Base-by-base conservation (phyloP, 1,284 basidiomycete genomes). In the Sanghuangporus sanghuang region DNA sequence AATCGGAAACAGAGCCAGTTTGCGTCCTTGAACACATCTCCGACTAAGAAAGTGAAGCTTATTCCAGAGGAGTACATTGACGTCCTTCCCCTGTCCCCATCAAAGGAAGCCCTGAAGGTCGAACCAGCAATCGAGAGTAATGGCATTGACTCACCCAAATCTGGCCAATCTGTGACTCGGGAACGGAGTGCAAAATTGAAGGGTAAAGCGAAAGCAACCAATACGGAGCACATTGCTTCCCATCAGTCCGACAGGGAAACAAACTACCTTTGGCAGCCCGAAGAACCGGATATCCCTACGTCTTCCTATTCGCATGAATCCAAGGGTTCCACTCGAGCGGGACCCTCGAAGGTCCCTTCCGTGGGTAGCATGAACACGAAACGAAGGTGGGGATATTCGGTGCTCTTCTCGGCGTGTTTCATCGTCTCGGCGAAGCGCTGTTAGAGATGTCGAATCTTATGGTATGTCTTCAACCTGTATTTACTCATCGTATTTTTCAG, bases 21-120 rank as follows among this genome's bases (percentile, higher is more conserved):
- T 35, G n/a, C 40, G 5, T 21, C 14, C 27, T 52, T 8, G 36
- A 5, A 50, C 11, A 11, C 42, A n/a, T 54, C 35, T n/a, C 50
- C 48, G 52, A 42, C 16, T 14, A 63, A 46, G 55, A 63, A 38
- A 39, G 23, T 36, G 21, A 44, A 38, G 40, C 38, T 54, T 32
- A 35, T 59, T 12, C 56, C 62, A 35, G 57, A 63, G 18, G 62
- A 59, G 8, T 35, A 23, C 16, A 63, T 63, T 35, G 39, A 63
- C 55, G 50, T 44, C 35, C 57, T 48, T 59, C 12, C 62, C 18
- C 48, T 9, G 4, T 27, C 60, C 7, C 7, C 52, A n/a, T n/a
- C 39, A 6, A 54, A 27, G 35, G 21, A 23, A n/a, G 21, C 38
- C 7, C 27, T 52, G 3, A 18, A 27, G 16, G 1, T 6, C 16